These are phyloP conservation scores for Entamoeba dispar DNA, from an alignment of 208 protist genomes.

Conservation along the genomic window DNA sequence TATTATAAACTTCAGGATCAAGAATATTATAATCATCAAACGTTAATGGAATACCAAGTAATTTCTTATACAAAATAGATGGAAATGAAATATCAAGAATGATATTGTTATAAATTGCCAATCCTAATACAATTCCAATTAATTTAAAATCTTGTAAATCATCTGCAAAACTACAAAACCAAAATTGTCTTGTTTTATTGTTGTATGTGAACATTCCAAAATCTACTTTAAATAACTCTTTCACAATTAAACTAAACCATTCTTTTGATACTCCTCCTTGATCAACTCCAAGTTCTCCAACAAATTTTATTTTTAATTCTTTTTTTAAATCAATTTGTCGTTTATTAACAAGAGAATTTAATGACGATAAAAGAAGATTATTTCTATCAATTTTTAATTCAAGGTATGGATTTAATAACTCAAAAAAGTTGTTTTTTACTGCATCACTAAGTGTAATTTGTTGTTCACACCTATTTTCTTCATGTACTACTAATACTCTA, in stretches of 20 bases:
- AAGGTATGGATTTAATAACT: neutral
- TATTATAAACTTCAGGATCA: neutral
- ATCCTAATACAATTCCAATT: slow-evolving; percentile 17
- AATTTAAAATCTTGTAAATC: slow-evolving; percentile 2
- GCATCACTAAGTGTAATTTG: neutral
- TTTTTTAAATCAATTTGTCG: neutral
- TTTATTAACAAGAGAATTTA: neutral
- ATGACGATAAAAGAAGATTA: neutral
- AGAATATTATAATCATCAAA: neutral
- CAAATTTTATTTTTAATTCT: slow-evolving; percentile 2
- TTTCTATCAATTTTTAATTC: neutral
- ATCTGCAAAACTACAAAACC: slow-evolving; percentile 9
- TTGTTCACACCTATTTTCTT: neutral
- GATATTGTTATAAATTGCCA: slow-evolving; percentile 23
- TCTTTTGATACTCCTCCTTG: slow-evolving; percentile 22
- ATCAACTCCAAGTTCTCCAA: slow-evolving; percentile 11
- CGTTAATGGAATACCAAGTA: neutral
- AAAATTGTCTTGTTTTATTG: slow-evolving; percentile 3
- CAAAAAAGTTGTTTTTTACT: neutral
- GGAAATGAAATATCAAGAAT: slow-evolving; percentile 21
- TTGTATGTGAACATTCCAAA: slow-evolving; percentile 9
- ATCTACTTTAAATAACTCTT: neutral
- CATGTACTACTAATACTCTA: neutral
- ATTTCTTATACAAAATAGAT: slow-evolving; percentile 6
- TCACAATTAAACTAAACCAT: slow-evolving; percentile 11